Base-by-base conservation (phyloP, 2,329 filamentous ascomycete genomes). In the Gyromitra esculenta region DNA sequence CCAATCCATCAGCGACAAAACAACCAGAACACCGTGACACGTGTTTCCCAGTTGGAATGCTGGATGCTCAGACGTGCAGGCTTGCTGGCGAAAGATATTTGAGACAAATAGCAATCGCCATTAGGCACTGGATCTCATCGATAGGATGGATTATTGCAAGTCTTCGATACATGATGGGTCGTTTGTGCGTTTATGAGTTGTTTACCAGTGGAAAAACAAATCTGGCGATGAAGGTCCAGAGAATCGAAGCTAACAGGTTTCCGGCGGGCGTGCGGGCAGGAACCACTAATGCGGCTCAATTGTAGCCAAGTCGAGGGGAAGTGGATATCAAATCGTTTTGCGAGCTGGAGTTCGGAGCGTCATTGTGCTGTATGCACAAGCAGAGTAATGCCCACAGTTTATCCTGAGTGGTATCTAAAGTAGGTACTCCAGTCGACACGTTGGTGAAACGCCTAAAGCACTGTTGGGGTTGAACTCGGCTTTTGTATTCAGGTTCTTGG, bases 121-220 rank as follows among this genome's bases (percentile, higher is more conserved):
- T 45, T 71, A 75, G 41, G 65, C 66, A 59, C 66, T 52, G 60
- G 59, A 75, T 75, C 72, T 75, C 72, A 75, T 75, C 65, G 59
- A 74, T 45, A 57, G 57, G 71, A 69, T 63, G 35, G 52, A 31
- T 31, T 31, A 3, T 54, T 50, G n/a, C 50, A 9, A 72, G 68
- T 57, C 64, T 43, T 57, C 39, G 69, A 66, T 73, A 74, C n/a
- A 67, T 54, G 62, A 57, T 39, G n/a, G 11, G 21, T 18, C 13
- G 41, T 65, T 60, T 43, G 48, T 62, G 50, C 50, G 48, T 65
- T 63, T 43, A 59, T 75, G 65, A 75, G 56, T 70, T 75, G 72
- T 75, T 75, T 75, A 41, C 39, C 59, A 64, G 59, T 64, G 59
- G 50, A 71, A 71, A 71, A 75, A 75, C 66, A 64, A 75, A 75